These are phyloP conservation scores for Penicillium flavigenum DNA, from an alignment of 495 filamentous ascomycete species.

Conservation along the genomic window DNA sequence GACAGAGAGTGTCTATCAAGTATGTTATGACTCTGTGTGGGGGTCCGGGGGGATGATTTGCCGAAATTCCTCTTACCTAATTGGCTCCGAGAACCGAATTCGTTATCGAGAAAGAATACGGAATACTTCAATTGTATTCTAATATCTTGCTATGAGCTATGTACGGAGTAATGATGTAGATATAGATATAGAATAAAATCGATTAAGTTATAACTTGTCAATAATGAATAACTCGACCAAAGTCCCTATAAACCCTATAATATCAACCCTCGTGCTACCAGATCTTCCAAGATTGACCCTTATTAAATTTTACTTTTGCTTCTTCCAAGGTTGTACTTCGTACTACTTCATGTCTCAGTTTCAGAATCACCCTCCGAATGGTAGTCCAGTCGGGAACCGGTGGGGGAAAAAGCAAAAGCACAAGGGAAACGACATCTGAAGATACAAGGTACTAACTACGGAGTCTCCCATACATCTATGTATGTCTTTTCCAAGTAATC, in stretches of 20 bases:
- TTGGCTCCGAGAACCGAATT: conserved; percentile 16
- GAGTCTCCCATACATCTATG: too few species aligned
- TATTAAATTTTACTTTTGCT: background rate
- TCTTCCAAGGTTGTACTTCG: background rate
- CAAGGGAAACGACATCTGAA: background rate
- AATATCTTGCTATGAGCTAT: background rate
- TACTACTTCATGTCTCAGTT: background rate
- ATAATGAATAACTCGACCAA: background rate
- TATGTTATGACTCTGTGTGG: conserved; percentile 2
- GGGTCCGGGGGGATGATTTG: conserved; percentile 3
- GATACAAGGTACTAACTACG: too few species aligned
- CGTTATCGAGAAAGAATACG: too few species aligned
- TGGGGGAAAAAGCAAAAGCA: background rate
- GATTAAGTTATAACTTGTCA: background rate
- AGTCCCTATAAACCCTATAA: background rate
- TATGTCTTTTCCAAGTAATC: background rate
- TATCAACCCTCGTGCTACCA: background rate
- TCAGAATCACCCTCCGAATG: background rate
- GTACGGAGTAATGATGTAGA: background rate
- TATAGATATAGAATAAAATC: background rate
- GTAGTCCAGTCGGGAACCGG: background rate
- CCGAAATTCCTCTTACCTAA: conserved; percentile 26
- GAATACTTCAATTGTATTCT: background rate
- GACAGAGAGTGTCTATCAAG: conserved; percentile 6
- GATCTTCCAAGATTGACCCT: background rate